A percentile compares a stretch with the other conserved stretches of the same genome.
Conservation (phyloP, 495 filamentous ascomycete species). For the Cercophora newfieldiana region DNA sequence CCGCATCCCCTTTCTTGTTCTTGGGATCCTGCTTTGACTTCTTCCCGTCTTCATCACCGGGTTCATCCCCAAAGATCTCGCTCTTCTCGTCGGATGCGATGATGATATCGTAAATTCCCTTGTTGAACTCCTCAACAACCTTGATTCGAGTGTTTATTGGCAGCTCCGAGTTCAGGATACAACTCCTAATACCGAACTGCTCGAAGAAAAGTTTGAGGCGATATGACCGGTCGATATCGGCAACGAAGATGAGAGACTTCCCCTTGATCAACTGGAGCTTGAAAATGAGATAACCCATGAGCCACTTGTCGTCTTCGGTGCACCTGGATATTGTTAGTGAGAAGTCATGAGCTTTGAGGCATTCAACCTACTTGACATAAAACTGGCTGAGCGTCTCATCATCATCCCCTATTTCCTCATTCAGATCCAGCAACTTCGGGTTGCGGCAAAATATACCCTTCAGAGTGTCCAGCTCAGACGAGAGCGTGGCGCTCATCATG, state of each 20-base stretch:
- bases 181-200: slow-evolving; percentile 92
- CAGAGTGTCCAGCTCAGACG: slow-evolving; percentile 78
- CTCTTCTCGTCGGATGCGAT: slow-evolving; percentile 88
- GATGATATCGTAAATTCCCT: slow-evolving; percentile 79
- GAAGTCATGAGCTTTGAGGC: neutral
- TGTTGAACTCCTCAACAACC: slow-evolving; percentile 94
- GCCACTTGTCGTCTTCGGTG: slow-evolving; percentile 95
- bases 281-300: slow-evolving; percentile 90
- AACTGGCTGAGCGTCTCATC: slow-evolving; percentile 79
- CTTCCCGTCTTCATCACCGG: slow-evolving; percentile 32
- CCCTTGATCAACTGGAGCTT: slow-evolving; percentile 93
- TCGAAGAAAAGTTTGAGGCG: slow-evolving; percentile 93
- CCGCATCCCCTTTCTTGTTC: slow-evolving; percentile 21
- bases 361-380: slow-evolving; percentile 69
- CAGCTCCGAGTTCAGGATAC: slow-evolving; percentile 91
- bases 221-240: slow-evolving; percentile 90
- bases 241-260: slow-evolving; percentile 91
- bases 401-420: slow-evolving; percentile 66
- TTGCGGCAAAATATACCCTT: slow-evolving; percentile 85
- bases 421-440: slow-evolving; percentile 72
- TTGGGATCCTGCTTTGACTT: slow-evolving; percentile 24
- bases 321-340: slow-evolving; percentile 29
- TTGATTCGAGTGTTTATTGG: slow-evolving; percentile 91
- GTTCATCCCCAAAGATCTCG: slow-evolving; percentile 60
- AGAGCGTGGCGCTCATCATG: slow-evolving; percentile 91